Base-by-base conservation (phyloP, 2,329 filamentous ascomycete genomes). In the Botryotinia convoluta region DNA sequence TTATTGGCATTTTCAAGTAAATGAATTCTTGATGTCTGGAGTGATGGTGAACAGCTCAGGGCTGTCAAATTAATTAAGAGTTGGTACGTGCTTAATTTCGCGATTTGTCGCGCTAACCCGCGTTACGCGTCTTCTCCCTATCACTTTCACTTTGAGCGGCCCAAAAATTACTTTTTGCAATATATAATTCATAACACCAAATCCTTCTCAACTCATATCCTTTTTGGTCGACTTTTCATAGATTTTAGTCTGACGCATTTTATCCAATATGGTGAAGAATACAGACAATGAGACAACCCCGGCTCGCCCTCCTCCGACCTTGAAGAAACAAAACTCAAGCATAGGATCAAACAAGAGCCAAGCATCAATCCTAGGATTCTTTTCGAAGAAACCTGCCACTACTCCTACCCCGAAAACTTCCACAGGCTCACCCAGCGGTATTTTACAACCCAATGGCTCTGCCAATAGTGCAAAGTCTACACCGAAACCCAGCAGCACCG, bases 331-430 rank as follows among this genome's bases (percentile, higher is more conserved):
- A 68, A 75, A 69, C 73, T 80, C 80, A n/a, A 80, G 79, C 69
- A 68, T 76, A 45, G 76, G 73, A 44, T 74, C 84, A 9, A 82
- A 82, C 75, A 90, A 90, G 79, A 90, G 88, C 79, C 91, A 93
- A 80, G 87, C 86, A 81, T 93, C 91, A 71, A 94, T 96, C 74
- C 85, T 94, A 51, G 92, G 92, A 61, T 96, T 96, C 86, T 95
- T 95, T 79, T 87, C 91, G 77, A 94, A 87, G 81, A 83, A 86
- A 74, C 76, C 83, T 69, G 76, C 80, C 83, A 85, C 22, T 39
- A 85, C 85, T 22, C 82, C 80, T 4, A 77, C 51, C n/a, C 51
- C 51, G 1, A 68, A 68, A 7, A 2, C 51, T 48, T 60, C 71
- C 22, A 37, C 71, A 37, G 29, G n/a, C 51, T 73, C 76, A 74